phyloP scores from a whole-genome alignment of 176 grass and related monocot species.

The Phragmites australis region DNA sequence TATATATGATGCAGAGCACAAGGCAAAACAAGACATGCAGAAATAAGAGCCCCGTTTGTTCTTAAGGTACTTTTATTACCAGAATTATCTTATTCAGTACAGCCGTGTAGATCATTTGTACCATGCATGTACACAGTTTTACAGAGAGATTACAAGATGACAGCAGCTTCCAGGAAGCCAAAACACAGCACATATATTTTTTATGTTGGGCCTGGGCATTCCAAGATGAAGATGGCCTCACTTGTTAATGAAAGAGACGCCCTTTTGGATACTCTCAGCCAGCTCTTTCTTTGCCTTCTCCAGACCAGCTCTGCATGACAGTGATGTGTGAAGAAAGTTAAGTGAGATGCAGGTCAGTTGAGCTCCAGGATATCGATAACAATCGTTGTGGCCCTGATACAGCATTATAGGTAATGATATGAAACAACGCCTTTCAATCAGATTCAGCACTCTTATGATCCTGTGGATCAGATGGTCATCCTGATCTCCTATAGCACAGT shows the following conservation, averaged over 20 bases:
- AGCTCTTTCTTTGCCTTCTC: constrained; percentile 88
- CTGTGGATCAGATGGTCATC: neutral
- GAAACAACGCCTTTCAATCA: constrained; percentile 12
- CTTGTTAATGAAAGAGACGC: constrained; percentile 70
- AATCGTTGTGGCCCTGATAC: constrained; percentile 23
- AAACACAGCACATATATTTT: constrained; percentile 27
- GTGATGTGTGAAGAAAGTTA: neutral
- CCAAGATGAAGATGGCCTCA: constrained; percentile 4
- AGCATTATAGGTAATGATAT: neutral
- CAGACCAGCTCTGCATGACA: constrained; percentile 58
- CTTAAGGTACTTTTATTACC: constrained; percentile 17
- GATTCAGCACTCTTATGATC: constrained; percentile 15
- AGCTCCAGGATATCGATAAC: constrained; percentile 28
- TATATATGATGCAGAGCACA: neutral
- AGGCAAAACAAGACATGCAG: neutral
- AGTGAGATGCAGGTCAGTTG: neutral
- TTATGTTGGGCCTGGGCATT: constrained; percentile 17
- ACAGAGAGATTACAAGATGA: neutral
- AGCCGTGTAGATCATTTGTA: neutral
- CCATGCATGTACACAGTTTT: constrained; percentile 16
- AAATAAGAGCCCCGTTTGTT: neutral
- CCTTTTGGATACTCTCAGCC: constrained; percentile 74
- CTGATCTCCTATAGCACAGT: neutral
- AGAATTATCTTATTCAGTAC: neutral
- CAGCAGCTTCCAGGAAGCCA: neutral